Base-by-base conservation (phyloP, 2,329 filamentous ascomycete genomes). In the Xylogone sp. region DNA sequence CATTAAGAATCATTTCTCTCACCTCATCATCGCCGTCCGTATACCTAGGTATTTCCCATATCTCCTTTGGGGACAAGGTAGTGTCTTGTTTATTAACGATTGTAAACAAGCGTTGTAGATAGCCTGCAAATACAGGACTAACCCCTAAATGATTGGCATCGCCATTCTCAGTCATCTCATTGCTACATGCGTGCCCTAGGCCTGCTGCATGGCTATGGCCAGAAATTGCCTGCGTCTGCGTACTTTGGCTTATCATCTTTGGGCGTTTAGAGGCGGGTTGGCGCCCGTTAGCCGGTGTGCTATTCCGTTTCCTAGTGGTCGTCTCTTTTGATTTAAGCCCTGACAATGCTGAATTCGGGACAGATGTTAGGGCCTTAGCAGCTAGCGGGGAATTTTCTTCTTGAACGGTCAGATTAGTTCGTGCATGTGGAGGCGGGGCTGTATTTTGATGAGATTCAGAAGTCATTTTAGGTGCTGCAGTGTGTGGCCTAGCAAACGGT, bases 1-100 rank as follows among this genome's bases (percentile, higher is more conserved):
- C 65, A 48, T 79, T 75, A 18, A 82, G 59, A 10, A 71, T 64
- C 9, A 62, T 61, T 45, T 68, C 64, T 7, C 78, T 69, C 29
- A 66, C 62, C 19, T 75, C 70, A 16, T 67, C 63, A 21, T 67
- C 49, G n/a, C 52, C 55, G 10, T 62, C 53, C 50, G 48, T 44
- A 55, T 59, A 58, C 52, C 63, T 42, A 54, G 60, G 53, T 51
- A 52, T 46, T 49, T 65, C 42, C 56, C 57, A 65, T n/a, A 66
- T 46, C 20, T 62, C 62, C 45, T 43, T 51, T 52, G 57, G 51
- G 51, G 60, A 20, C 21, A 59, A 55, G 22, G 56, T 56, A 47
- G 56, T 21, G 56, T 55, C 58, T 48, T 59, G 45, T 24, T 53
- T 60, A 7, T 52, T 48, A 19, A 66, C 43, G 21, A 62, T 62